Evolutionary conservation across 2,329 filamentous ascomycete genomes (phyloP).

Genomic region (Botrytis cinerea): DNA sequence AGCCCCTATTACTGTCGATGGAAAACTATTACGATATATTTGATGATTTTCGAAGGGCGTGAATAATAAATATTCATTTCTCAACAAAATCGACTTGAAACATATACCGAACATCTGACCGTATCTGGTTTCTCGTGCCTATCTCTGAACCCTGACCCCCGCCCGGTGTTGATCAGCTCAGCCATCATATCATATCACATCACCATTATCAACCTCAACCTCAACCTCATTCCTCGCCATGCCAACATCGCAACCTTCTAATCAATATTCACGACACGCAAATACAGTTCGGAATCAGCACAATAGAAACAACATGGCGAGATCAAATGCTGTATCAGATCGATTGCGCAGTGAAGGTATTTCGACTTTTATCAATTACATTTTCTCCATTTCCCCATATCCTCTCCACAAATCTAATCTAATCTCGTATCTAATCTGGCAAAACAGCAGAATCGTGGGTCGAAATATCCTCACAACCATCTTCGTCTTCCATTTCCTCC

Average conservation of each 20-base stretch:
- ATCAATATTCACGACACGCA: conserved; percentile 19
- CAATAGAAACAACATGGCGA: conserved; percentile 24
- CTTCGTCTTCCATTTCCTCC: conserved; percentile 87
- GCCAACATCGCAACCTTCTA: conserved; percentile 22
- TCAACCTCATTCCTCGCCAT: conserved; percentile 23
- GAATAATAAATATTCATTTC: not conserved
- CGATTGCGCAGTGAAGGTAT: conserved; percentile 39
- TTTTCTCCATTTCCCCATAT: not conserved
- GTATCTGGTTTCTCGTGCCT: conserved; percentile 12
- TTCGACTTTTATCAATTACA: not conserved
- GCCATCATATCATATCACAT: conserved; percentile 7
- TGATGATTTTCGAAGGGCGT: not conserved
- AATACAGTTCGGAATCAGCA: conserved; percentile 16
- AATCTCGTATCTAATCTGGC: conserved; percentile 14
- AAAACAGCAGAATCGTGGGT: conserved; percentile 81
- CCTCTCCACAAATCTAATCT: conserved; percentile 33
- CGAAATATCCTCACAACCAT: conserved; percentile 88
- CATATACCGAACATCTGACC: conserved; percentile 22
- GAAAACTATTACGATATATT: not conserved
- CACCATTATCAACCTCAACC: not conserved
- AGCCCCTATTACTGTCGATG: not conserved
- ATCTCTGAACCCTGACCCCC: not conserved
- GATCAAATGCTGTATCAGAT: conserved; percentile 30
- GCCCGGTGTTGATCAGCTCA: conserved; percentile 12
- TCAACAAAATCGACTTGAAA: conserved; percentile 17